Percentiles rank a stretch among this genome's conserved stretches.
Evolutionary conservation across 768 basidiomycete genomes (phyloP).

Genomic region (Coprinopsis strossmayeri): DNA sequence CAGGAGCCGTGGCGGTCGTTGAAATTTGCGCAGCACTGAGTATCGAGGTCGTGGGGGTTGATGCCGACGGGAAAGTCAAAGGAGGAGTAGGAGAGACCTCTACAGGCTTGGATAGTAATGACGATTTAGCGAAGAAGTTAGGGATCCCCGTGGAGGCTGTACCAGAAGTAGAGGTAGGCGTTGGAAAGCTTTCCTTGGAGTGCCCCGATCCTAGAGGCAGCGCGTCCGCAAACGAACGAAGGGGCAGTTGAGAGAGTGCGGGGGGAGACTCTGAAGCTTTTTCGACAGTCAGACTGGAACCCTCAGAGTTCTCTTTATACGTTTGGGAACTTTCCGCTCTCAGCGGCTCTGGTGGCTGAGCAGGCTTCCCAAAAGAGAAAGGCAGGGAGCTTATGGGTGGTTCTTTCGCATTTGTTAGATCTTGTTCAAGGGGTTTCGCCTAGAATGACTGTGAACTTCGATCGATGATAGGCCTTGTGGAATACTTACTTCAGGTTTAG

Average conservation of each 20-base stretch:
- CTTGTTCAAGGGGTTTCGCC: slow-evolving; percentile 30
- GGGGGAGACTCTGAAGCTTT: slow-evolving; percentile 3
- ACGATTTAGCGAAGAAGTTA: slow-evolving; percentile 58
- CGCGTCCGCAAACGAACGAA: slow-evolving; percentile 5
- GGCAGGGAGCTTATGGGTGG: slow-evolving; percentile 61
- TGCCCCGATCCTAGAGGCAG: slow-evolving; percentile 12
- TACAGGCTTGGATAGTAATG: slow-evolving; percentile 35
- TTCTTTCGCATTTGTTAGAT: slow-evolving; percentile 45
- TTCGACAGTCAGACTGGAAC: neutral
- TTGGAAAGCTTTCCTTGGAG: slow-evolving; percentile 7
- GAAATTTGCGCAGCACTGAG: slow-evolving; percentile 10
- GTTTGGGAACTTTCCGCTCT: slow-evolving; percentile 2
- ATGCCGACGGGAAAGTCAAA: slow-evolving; percentile 14
- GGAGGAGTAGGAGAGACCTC: slow-evolving; percentile 22
- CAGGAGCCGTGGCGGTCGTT: slow-evolving; percentile 19
- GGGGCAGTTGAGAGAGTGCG: neutral
- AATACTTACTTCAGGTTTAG: slow-evolving; percentile 30
- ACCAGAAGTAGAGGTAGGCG: neutral
- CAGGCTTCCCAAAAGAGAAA: slow-evolving; percentile 41
- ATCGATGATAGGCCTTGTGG: too few species aligned
- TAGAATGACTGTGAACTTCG: too few species aligned
- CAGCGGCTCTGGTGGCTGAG: neutral
- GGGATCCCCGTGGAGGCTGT: slow-evolving; percentile 32
- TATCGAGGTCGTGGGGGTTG: slow-evolving; percentile 7
- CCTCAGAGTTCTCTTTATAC: slow-evolving; percentile 7